Percentiles rank a stretch among this genome's conserved stretches.
These are phyloP conservation scores for Cenococcum geophilum DNA, from an alignment of 495 filamentous ascomycete genomes.

Conservation along the genomic window DNA sequence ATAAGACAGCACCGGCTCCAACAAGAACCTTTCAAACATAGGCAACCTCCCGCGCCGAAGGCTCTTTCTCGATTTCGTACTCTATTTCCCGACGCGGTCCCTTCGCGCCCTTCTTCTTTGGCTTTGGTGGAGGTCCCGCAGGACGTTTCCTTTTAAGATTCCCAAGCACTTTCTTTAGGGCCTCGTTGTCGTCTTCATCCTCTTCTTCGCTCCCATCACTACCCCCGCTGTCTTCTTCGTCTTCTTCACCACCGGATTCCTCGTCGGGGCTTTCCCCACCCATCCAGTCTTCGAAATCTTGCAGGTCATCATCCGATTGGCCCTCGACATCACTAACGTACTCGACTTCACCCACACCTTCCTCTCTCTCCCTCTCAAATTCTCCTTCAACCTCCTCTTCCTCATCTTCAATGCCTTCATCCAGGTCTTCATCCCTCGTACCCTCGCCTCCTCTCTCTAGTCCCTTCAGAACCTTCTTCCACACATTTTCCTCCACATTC, in stretches of 20 bases:
- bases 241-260: constrained; percentile 38
- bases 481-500: constrained; percentile 88
- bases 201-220: constrained; percentile 39
- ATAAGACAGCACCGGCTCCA: too few species aligned
- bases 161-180: constrained; percentile 39
- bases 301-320: constrained; percentile 47
- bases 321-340: constrained; percentile 71
- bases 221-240: constrained; percentile 32
- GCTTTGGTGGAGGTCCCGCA: constrained; percentile 34
- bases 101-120: constrained; percentile 44
- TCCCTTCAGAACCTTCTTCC: constrained; percentile 94
- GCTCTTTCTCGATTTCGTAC: constrained; percentile 45
- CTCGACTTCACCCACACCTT: constrained; percentile 73
- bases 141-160: constrained; percentile 45
- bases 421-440: constrained; percentile 76
- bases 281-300: constrained; percentile 71
- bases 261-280: constrained; percentile 56
- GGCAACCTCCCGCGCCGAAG: constrained; percentile 19
- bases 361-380: constrained; percentile 56
- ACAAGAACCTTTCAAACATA: constrained; percentile 3
- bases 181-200: constrained; percentile 30
- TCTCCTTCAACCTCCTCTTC: constrained; percentile 62
- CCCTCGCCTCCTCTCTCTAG: constrained; percentile 83
- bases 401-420: constrained; percentile 78
- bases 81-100: constrained; percentile 45